Evolutionary conservation across 2,329 filamentous ascomycete species (phyloP).

Genomic region (Pezicula carpinea): DNA sequence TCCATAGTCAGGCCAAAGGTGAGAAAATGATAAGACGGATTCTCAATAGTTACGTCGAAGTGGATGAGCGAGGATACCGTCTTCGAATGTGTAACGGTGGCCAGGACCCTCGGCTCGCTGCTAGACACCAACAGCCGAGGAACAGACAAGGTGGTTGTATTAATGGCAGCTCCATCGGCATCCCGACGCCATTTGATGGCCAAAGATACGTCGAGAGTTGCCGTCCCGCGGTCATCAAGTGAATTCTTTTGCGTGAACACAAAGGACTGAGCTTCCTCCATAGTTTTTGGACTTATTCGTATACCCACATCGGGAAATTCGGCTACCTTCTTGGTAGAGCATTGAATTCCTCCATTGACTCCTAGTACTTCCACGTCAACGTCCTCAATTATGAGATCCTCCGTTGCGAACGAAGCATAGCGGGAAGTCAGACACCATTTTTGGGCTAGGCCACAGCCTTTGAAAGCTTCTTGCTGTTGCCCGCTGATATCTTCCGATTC

Average conservation of each 20-base stretch:
- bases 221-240: constrained; percentile 76
- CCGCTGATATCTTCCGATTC: constrained; percentile 27
- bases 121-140: constrained; percentile 77
- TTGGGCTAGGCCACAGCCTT: constrained; percentile 65
- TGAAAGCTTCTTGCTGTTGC: constrained; percentile 25
- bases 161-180: constrained; percentile 31
- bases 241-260: constrained; percentile 70
- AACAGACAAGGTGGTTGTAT: constrained; percentile 67
- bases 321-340: constrained; percentile 39
- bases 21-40: constrained; percentile 89
- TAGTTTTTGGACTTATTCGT: constrained; percentile 58
- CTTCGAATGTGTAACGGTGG: constrained; percentile 44
- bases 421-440: constrained; percentile 73
- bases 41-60: constrained; percentile 74
- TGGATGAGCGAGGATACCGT: constrained; percentile 31
- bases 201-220: constrained; percentile 70
- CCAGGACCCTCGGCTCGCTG: constrained; percentile 76
- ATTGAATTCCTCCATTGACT: constrained; percentile 58
- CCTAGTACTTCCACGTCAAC: constrained; percentile 58
- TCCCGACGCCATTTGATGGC: constrained; percentile 72
- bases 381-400: constrained; percentile 56
- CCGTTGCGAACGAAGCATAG: constrained; percentile 72
- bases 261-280: constrained; percentile 68
- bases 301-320: constrained; percentile 36
- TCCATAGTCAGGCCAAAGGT: constrained; percentile 94